A percentile compares a stretch with the other conserved stretches of the same genome.
phyloP scores from a whole-genome alignment of 2,329 filamentous ascomycete genomes.

The Microcyclospora tardicrescens region DNA sequence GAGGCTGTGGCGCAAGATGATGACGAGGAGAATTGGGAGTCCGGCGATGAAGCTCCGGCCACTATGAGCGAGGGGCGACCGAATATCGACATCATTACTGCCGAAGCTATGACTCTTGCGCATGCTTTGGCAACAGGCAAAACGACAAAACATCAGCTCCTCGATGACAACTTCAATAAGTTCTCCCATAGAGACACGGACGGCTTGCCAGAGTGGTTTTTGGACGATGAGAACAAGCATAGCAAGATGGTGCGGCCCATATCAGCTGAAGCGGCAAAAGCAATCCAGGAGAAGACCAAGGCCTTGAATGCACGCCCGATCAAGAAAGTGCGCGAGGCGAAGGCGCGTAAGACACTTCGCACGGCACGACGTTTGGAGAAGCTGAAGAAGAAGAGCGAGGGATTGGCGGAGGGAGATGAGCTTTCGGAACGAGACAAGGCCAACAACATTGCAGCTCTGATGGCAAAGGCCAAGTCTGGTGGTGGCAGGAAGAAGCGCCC shows the following conservation, averaged over 20 bases:
- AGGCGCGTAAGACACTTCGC: conserved; percentile 94
- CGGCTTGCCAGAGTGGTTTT: conserved; percentile 92
- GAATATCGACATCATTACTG: conserved; percentile 98
- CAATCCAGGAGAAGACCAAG: conserved; percentile 88
- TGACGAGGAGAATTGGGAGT: conserved; percentile 46
- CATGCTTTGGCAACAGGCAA: conserved; percentile 81
- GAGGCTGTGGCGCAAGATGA: conserved; percentile 19
- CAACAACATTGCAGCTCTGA: conserved; percentile 64
- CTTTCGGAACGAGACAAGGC: conserved; percentile 96
- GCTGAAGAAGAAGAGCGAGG: conserved; percentile 89
- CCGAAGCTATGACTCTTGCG: conserved; percentile 94
- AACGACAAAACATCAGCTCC: conserved; percentile 62
- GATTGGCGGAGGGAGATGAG: conserved; percentile 76
- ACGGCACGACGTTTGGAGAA: conserved; percentile 84
- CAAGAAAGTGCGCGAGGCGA: conserved; percentile 97
- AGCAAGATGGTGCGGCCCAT: conserved; percentile 80
- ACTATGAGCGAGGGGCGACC: conserved; percentile 37
- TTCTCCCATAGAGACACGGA: conserved; percentile 82
- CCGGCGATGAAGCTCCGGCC: conserved; percentile 43
- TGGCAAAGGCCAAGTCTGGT: conserved; percentile 60
- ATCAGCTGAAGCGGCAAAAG: conserved; percentile 73
- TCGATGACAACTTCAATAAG: conserved; percentile 91
- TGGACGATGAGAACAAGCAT: conserved; percentile 80
- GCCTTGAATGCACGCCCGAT: conserved; percentile 91
- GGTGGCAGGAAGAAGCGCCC: conserved; percentile 62